Evolutionary conservation across 108 stramenopile genomes (phyloP).

Genomic region (Schizochytrium sp.): DNA sequence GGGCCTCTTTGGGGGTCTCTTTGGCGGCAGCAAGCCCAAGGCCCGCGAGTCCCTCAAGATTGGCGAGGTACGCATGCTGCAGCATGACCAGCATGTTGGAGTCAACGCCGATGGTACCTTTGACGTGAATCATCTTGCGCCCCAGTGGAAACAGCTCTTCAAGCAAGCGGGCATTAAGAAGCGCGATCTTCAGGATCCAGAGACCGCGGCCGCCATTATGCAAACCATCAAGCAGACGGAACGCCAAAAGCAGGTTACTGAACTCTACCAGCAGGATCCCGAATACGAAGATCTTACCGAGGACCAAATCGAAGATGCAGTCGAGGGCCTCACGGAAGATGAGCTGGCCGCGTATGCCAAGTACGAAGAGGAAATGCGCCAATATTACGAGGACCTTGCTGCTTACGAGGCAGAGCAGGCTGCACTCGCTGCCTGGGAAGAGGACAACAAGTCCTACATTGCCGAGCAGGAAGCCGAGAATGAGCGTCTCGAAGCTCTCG

Average conservation of each 20-base stretch:
- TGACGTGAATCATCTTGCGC: background rate
- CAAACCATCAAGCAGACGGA: background rate
- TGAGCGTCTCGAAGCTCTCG: no score
- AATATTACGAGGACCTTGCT: conserved; percentile 7
- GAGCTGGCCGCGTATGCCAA: background rate
- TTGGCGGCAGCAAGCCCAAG: background rate
- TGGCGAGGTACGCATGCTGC: background rate
- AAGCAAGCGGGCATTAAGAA: background rate
- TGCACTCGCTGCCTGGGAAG: background rate
- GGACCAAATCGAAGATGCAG: conserved; percentile 2
- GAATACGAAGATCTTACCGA: background rate
- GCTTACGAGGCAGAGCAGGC: conserved; percentile 13
- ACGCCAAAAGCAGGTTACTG: background rate
- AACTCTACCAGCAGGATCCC: background rate
- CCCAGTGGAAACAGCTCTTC: background rate
- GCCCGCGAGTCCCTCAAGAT: background rate
- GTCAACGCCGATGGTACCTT: conserved; percentile 8
- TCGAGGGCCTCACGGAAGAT: background rate
- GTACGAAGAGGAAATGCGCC: background rate
- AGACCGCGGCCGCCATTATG: background rate
- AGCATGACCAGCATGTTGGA: conserved; percentile 11
- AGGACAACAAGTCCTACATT: background rate
- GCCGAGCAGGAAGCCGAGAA: background rate
- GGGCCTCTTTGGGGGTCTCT: background rate
- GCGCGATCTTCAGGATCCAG: background rate